Base-by-base conservation (phyloP, 441 rosid species). In the Gossypium gossypioides region DNA sequence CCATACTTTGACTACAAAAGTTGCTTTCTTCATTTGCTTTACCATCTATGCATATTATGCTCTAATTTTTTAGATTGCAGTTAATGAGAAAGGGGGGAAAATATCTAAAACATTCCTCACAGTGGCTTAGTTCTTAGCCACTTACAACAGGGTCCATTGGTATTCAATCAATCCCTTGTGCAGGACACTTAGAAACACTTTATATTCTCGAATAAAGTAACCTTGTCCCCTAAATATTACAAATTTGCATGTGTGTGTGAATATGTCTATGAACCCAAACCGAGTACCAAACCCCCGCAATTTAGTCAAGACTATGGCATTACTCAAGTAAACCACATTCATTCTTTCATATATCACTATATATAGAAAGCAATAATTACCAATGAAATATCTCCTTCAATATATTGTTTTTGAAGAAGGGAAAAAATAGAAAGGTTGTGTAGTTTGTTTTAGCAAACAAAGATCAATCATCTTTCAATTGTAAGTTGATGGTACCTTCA, bases 161-260 rank as follows among this genome's bases (percentile, higher is more conserved):
- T 6, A 32, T 32, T 61, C 24, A 18, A 32, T 61, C 66, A 61
- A 15, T 61, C 46, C 56, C 52, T 55, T 70, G 61, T 6, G 57
- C n/a, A 57, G 63, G 54, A 40, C 54, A 57, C 73, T 71, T 42
- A 32, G 24, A 71, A 24, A 40, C 15, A 71, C 74, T 71, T 58
- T 57, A 71, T 44, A 58, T 44, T n/a, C 44, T 58, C 65, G 24
- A 59, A 71, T 57, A 71, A 71, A 58, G 74, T 58, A 58, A 58
- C 44, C 66, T 0, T 71, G 74, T 42, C 74, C 74, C 70, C 64
- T 55, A 56, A 55, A 42, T 37, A 16, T 57, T 29, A 34, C 55
- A 57, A 70, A 70, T 70, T 10, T 56, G 63, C 73, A 69, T 55
- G 73, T 70, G 73, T 69, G 3, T 37, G 73, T 3, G 69, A 50